Evolutionary conservation across 2,329 filamentous ascomycete genomes (phyloP).

Genomic region (Cordyceps militaris): DNA sequence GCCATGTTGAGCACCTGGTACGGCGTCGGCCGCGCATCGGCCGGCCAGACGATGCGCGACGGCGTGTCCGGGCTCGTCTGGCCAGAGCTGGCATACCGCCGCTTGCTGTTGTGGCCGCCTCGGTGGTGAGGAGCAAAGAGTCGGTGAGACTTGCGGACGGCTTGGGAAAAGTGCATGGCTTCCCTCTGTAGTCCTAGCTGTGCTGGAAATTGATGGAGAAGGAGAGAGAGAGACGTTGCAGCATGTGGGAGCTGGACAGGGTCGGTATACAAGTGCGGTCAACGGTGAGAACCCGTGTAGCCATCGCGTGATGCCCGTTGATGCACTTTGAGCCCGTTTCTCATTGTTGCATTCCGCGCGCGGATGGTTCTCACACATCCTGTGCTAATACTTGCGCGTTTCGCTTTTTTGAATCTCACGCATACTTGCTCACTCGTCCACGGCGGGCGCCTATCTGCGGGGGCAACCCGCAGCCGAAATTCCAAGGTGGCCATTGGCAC

Average conservation of each 20-base stretch:
- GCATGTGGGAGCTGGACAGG: neutral
- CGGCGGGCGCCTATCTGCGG: neutral
- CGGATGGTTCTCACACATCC: neutral
- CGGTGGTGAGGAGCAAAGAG: neutral
- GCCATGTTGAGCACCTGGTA: slow-evolving; percentile 15
- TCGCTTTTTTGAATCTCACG: slow-evolving; percentile 1
- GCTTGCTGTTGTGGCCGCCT: neutral
- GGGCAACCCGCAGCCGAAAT: neutral
- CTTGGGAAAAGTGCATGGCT: neutral
- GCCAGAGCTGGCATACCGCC: neutral
- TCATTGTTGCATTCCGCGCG: neutral
- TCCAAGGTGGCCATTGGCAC: too few relatives aligned
- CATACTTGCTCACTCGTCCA: slow-evolving; percentile 8
- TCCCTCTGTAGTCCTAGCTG: too few relatives aligned
- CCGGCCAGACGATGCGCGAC: slow-evolving; percentile 12
- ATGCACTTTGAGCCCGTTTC: neutral
- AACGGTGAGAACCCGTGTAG: slow-evolving; percentile 3
- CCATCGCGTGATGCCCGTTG: neutral
- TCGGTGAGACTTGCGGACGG: neutral
- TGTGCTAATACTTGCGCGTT: slow-evolving; percentile 4
- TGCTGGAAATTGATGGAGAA: neutral
- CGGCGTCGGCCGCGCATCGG: slow-evolving; percentile 12
- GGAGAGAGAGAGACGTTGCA: neutral
- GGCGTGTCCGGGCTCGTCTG: neutral
- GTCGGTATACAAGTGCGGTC: neutral